Percentiles rank a stretch among this genome's conserved stretches.
Evolutionary conservation across 768 basidiomycete species (phyloP).

Genomic region (Mycena polygramma): DNA sequence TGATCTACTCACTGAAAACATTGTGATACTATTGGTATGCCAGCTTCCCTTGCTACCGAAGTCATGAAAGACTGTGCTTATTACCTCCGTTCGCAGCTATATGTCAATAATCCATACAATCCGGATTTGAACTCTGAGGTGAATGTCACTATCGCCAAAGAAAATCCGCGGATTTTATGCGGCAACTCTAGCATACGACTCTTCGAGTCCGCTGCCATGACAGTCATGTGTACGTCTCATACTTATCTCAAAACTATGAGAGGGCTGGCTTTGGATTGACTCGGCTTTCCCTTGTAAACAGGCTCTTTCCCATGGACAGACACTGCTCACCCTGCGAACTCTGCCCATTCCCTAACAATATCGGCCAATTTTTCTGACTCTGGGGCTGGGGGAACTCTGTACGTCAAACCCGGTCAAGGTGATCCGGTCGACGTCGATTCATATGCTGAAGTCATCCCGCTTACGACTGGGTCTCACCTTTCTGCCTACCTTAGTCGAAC

Average conservation of each 20-base stretch:
- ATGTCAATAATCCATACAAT: not conserved
- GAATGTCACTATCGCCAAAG: not conserved
- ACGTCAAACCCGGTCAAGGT: not conserved
- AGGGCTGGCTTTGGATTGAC: too few relatives aligned
- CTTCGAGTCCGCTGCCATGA: not conserved
- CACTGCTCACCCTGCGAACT: too few relatives aligned
- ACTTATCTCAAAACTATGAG: too few relatives aligned
- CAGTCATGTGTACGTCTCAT: not conserved
- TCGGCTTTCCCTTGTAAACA: not conserved
- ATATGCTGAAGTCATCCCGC: not conserved
- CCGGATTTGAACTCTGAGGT: not conserved
- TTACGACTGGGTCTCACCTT: not conserved
- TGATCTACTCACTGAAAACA: not conserved
- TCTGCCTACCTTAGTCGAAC: not conserved
- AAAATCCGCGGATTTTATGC: too few relatives aligned
- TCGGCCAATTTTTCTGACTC: not conserved
- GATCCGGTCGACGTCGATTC: not conserved
- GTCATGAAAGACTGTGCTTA: too few relatives aligned
- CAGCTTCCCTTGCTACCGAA: not conserved
- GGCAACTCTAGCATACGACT: too few relatives aligned
- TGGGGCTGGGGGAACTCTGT: not conserved
- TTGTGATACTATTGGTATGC: not conserved
- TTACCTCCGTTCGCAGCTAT: too few relatives aligned
- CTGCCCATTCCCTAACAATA: not conserved
- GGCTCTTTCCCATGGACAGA: not conserved